phyloP scores from a whole-genome alignment of 2,329 filamentous ascomycete species.

The Amauroascus niger region DNA sequence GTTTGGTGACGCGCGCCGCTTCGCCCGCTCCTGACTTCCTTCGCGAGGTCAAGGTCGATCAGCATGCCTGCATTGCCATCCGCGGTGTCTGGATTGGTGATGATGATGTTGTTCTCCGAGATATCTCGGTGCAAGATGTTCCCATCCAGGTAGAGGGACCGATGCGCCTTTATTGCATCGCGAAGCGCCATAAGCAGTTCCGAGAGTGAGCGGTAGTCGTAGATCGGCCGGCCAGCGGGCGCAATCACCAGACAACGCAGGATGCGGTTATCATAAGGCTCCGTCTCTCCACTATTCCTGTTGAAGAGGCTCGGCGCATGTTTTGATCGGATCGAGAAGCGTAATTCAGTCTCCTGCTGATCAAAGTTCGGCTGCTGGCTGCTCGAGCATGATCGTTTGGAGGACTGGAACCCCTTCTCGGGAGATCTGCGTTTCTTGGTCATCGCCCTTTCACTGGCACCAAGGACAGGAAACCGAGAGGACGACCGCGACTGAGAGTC shows the following conservation, averaged over 20 bases:
- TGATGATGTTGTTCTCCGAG: slow-evolving; percentile 34
- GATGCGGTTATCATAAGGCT: slow-evolving; percentile 27
- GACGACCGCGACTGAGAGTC: no score
- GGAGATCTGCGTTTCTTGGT: no score
- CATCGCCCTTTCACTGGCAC: no score
- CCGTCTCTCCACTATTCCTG: slow-evolving; percentile 8
- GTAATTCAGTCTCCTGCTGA: no score
- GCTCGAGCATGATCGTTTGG: no score
- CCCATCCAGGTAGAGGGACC: slow-evolving; percentile 26
- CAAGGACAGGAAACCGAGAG: no score
- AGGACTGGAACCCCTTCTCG: no score
- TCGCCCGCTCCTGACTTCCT: slow-evolving; percentile 19
- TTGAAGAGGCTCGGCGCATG: slow-evolving; percentile 5
- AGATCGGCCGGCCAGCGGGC: slow-evolving; percentile 24
- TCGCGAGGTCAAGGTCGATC: slow-evolving; percentile 30
- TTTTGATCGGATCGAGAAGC: not conserved
- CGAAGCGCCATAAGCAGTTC: slow-evolving; percentile 30
- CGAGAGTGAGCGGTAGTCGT: slow-evolving; percentile 21
- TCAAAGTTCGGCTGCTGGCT: no score
- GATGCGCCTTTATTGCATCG: slow-evolving; percentile 33
- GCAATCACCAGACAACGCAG: slow-evolving; percentile 26
- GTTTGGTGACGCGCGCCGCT: slow-evolving; percentile 12
- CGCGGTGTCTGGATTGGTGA: slow-evolving; percentile 21
- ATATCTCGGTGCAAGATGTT: slow-evolving; percentile 33
- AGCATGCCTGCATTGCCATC: slow-evolving; percentile 23